A percentile compares a stretch with the other conserved stretches of the same genome.
These are phyloP conservation scores for Carex myosuroides DNA, from an alignment of 176 grass and related monocot genomes.

Conservation along the genomic window DNA sequence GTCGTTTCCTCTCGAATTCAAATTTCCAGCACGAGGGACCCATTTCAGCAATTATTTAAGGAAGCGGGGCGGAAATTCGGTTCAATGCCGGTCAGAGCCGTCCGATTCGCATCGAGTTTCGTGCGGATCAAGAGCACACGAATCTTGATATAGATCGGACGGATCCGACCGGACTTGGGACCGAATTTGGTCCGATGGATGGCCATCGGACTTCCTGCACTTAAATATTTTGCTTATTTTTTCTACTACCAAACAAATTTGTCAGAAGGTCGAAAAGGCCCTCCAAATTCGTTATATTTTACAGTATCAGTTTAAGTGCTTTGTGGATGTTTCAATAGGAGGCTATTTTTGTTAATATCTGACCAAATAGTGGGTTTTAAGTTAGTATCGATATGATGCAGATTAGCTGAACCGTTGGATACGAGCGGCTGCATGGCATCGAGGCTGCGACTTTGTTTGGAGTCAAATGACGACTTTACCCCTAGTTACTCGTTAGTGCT, in stretches of 20 bases:
- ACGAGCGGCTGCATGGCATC: constrained; percentile 29
- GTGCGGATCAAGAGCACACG: too few species aligned
- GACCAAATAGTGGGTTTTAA: background rate
- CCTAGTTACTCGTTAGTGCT: constrained; percentile 42
- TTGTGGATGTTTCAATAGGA: background rate
- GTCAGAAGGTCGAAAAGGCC: background rate
- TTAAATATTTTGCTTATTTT: background rate
- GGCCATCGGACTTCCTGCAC: too few species aligned
- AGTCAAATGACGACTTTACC: background rate
- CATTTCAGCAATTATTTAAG: background rate
- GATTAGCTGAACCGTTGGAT: constrained; percentile 45
- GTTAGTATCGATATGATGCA: background rate
- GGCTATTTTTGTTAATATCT: constrained; percentile 17
- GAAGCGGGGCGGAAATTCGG: too few species aligned
- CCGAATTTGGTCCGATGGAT: too few species aligned
- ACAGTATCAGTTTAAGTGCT: background rate
- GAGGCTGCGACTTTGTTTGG: constrained; percentile 13
- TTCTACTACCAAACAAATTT: background rate
- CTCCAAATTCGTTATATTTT: background rate
- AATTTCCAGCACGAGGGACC: constrained; percentile 23
- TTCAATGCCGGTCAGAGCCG: too few species aligned
- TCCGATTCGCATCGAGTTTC: too few species aligned
- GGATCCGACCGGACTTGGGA: too few species aligned
- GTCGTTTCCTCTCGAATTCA: constrained; percentile 23
- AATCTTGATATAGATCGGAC: too few species aligned